Evolutionary conservation across 768 basidiomycete genomes (phyloP).

Genomic region (Xerocomus potaroensis): DNA sequence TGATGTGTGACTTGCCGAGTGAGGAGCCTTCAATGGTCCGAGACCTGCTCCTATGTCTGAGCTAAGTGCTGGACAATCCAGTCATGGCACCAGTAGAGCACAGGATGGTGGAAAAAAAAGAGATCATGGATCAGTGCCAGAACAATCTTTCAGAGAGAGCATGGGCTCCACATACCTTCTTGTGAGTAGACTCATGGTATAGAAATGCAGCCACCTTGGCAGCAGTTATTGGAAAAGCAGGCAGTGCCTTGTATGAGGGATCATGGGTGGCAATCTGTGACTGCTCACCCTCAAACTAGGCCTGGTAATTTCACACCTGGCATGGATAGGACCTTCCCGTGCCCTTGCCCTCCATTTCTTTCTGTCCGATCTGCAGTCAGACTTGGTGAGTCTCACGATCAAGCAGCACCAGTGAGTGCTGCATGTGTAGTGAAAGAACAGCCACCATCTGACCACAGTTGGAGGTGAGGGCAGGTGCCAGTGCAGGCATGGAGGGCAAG

Average conservation of each 20-base stretch:
- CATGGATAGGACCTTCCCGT: slow-evolving; percentile 21
- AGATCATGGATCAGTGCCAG: no score
- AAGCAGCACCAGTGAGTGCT: background rate
- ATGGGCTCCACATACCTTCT: slow-evolving; percentile 25
- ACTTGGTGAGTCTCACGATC: slow-evolving; percentile 1
- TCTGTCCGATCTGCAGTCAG: background rate
- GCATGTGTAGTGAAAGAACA: background rate
- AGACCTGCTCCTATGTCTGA: slow-evolving; percentile 10
- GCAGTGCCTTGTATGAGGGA: no score
- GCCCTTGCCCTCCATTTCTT: slow-evolving; percentile 21
- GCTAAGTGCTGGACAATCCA: no score
- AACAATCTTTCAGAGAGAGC: no score
- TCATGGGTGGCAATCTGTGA: no score
- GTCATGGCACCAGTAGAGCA: no score
- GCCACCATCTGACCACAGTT: no score
- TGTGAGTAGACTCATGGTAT: slow-evolving; percentile 24
- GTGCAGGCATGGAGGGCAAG: no score
- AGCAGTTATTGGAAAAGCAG: no score
- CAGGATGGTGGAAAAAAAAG: no score
- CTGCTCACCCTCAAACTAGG: slow-evolving; percentile 23
- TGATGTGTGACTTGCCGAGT: slow-evolving; percentile 25
- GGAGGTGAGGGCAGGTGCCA: no score
- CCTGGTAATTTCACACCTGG: slow-evolving; percentile 26
- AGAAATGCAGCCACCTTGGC: no score
- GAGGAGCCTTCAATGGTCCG: slow-evolving; percentile 16